A percentile compares a stretch with the other conserved stretches of the same genome.
Evolutionary conservation across 768 basidiomycete genomes (phyloP).

Genomic region (Suillus placidus): DNA sequence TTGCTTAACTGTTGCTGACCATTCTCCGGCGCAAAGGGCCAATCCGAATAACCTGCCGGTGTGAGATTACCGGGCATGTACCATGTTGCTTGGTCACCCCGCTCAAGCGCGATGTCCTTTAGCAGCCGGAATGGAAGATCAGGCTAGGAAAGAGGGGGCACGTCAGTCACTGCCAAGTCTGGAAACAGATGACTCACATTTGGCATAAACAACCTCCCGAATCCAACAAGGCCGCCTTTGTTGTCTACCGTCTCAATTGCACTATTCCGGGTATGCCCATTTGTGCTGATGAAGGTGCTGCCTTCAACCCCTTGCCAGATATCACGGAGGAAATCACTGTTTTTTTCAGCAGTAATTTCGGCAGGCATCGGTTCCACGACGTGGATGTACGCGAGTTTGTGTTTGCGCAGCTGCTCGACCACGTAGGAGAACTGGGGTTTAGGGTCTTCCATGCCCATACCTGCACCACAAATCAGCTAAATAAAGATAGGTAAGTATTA

Average conservation of each 20-base stretch:
- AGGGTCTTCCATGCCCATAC: constrained; percentile 58
- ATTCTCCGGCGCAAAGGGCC: constrained; percentile 23
- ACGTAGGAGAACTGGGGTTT: constrained; percentile 57
- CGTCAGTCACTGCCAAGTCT: background rate
- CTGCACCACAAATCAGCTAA: constrained; percentile 26
- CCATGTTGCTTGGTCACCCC: constrained; percentile 24
- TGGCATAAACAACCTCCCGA: constrained; percentile 40
- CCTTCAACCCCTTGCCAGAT: constrained; percentile 44
- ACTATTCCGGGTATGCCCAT: constrained; percentile 31
- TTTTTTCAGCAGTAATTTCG: constrained; percentile 19
- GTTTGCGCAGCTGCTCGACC: constrained; percentile 39
- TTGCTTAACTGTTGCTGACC: background rate
- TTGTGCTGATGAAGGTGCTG: constrained; percentile 43
- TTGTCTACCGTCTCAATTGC: constrained; percentile 42
- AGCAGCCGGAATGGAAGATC: constrained; percentile 36
- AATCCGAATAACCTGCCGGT: constrained; percentile 35
- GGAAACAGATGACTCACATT: constrained; percentile 35
- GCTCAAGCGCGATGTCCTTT: constrained; percentile 23
- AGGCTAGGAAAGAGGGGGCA: constrained; percentile 19
- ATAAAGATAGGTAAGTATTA: constrained; percentile 8
- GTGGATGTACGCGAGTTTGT: constrained; percentile 56
- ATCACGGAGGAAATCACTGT: constrained; percentile 47
- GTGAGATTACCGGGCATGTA: constrained; percentile 28
- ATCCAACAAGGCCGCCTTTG: constrained; percentile 37
- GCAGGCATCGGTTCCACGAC: constrained; percentile 42